Conservation (phyloP, 176 grass and related monocot species). For the Triticum urartu region DNA sequence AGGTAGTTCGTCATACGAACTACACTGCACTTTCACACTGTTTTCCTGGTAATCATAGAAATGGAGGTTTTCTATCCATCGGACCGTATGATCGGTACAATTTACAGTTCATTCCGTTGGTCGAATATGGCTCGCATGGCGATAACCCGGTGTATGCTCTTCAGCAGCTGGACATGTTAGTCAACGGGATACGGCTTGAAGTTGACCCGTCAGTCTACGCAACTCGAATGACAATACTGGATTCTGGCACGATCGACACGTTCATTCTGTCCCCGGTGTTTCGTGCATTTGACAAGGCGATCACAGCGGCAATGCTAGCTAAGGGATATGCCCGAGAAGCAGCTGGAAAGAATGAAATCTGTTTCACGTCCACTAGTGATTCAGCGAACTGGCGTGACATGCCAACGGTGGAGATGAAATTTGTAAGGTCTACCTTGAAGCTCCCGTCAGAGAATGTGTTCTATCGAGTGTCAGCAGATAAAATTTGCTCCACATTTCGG, state of each 20-base stretch:
- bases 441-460: conserved; percentile 10
- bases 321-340: conserved; percentile 6
- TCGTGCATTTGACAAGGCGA: neutral
- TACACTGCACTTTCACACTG: conserved; percentile 35
- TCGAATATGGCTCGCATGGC: neutral
- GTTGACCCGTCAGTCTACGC: conserved; percentile 1
- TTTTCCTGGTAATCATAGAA: conserved; percentile 10
- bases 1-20: conserved; percentile 4
- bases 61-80: conserved; percentile 16
- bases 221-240: neutral
- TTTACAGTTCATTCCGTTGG: neutral
- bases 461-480: neutral
- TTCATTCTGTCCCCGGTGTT: conserved; percentile 22
- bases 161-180: conserved; percentile 15
- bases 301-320: conserved; percentile 5
- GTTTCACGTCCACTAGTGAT: neutral
- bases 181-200: conserved; percentile 8
- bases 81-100: neutral
- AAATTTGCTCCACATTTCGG: conserved; percentile 26
- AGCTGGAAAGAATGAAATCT: neutral
- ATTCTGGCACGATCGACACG: conserved; percentile 8
- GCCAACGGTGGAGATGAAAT: conserved; percentile 18
- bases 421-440: neutral
- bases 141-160: neutral
- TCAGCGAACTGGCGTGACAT: neutral